phyloP scores from a whole-genome alignment of 495 filamentous ascomycete genomes.

The Podospora fimiseda region DNA sequence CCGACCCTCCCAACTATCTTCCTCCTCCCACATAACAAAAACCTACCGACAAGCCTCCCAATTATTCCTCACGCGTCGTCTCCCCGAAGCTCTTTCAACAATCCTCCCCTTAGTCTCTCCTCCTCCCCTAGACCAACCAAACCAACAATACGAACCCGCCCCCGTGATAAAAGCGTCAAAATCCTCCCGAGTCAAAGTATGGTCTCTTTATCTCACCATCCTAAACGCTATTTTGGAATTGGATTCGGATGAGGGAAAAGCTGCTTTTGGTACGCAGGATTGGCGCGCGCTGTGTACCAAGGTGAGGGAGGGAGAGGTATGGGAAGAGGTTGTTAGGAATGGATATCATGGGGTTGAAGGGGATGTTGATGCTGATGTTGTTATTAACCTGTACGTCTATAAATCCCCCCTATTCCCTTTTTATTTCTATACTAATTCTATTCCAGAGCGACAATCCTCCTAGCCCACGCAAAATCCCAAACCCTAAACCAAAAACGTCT shows the following conservation, averaged over 20 bases:
- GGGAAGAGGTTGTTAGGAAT: slow-evolving; percentile 82
- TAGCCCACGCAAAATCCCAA: slow-evolving; percentile 81
- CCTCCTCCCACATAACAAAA: slow-evolving; percentile 63
- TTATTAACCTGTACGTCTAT: slow-evolving; percentile 74
- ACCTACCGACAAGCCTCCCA: slow-evolving; percentile 85
- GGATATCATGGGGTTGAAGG: slow-evolving; percentile 84
- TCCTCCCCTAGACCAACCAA: slow-evolving; percentile 33
- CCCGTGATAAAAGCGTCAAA: slow-evolving; percentile 68
- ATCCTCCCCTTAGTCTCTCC: slow-evolving; percentile 65
- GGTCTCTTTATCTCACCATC: slow-evolving; percentile 92
- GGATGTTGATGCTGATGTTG: slow-evolving; percentile 88
- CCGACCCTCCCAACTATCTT: too few species aligned
- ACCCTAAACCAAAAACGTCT: slow-evolving; percentile 75
- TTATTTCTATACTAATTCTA: slow-evolving; percentile 7
- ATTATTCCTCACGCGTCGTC: slow-evolving; percentile 84
- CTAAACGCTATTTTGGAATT: slow-evolving; percentile 85
- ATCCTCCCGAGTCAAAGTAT: slow-evolving; percentile 83
- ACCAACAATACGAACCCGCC: slow-evolving; percentile 39
- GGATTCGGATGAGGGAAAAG: slow-evolving; percentile 83
- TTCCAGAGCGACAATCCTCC: slow-evolving; percentile 71
- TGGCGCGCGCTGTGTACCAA: slow-evolving; percentile 76
- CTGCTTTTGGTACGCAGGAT: slow-evolving; percentile 70
- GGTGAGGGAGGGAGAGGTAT: slow-evolving; percentile 78
- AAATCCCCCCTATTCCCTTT: neutral
- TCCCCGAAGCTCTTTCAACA: slow-evolving; percentile 79